phyloP scores from a whole-genome alignment of 1,284 basidiomycete species.

The Ustilago tritici region DNA sequence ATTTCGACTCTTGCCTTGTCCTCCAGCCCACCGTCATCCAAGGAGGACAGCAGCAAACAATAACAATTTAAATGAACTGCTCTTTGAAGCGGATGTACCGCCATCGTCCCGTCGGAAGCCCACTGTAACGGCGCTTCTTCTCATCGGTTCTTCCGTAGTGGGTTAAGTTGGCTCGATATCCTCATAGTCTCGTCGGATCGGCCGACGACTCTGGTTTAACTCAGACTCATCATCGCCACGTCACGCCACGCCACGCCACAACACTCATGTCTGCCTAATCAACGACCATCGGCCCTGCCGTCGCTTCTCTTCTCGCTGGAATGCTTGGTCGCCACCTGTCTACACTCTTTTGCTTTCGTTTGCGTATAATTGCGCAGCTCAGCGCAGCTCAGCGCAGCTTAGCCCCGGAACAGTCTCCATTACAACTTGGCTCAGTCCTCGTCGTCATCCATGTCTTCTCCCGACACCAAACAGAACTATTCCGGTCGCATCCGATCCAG shows the following conservation, averaged over 20 bases:
- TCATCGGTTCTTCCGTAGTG: neutral
- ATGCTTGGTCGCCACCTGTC: slow-evolving; percentile 3
- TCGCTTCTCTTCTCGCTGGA: neutral
- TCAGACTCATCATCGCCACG: neutral
- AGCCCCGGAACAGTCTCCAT: neutral
- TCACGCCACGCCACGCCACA: neutral
- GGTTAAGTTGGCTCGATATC: neutral
- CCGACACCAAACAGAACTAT: slow-evolving; percentile 16
- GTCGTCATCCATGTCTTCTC: slow-evolving; percentile 11
- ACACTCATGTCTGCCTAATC: slow-evolving; percentile 1
- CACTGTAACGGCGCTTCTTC: neutral
- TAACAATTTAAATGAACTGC: neutral
- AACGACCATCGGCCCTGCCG: slow-evolving; percentile 9
- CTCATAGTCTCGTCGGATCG: neutral
- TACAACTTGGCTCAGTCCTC: slow-evolving; percentile 12
- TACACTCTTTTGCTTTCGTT: neutral
- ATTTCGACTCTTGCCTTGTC: neutral
- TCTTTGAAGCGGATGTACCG: neutral
- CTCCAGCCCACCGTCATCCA: neutral
- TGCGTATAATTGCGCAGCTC: slow-evolving; percentile 5
- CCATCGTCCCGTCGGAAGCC: neutral
- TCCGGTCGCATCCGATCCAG: slow-evolving; percentile 41
- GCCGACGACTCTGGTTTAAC: neutral
- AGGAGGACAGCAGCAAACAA: neutral
- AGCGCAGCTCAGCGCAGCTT: neutral